Conservation (phyloP, 2,329 filamentous ascomycete genomes). For the Teratosphaeria pseudoeucalypti region DNA sequence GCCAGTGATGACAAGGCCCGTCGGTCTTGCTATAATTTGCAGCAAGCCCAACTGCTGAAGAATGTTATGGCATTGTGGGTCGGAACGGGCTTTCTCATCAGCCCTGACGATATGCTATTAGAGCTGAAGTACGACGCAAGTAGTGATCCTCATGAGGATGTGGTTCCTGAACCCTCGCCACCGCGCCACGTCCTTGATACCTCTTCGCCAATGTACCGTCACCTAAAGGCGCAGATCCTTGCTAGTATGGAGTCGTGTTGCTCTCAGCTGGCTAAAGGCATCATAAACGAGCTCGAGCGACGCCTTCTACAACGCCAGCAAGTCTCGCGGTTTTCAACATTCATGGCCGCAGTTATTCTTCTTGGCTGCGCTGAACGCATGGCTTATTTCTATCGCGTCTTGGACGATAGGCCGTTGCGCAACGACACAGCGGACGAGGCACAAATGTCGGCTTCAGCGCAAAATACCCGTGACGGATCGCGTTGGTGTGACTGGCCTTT, state of each 20-base stretch:
- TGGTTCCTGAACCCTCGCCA: conserved; percentile 10
- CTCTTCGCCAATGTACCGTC: conserved; percentile 24
- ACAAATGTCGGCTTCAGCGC: background rate
- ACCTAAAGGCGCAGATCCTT: conserved; percentile 45
- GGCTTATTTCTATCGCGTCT: conserved; percentile 42
- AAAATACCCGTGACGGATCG: background rate
- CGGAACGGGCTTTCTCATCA: conserved; percentile 44
- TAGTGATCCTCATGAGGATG: conserved; percentile 18
- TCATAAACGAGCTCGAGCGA: conserved; percentile 51
- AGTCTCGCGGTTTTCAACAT: conserved; percentile 48
- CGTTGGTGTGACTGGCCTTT: conserved; percentile 38
- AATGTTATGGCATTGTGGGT: conserved; percentile 48
- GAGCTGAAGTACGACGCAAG: conserved; percentile 37
- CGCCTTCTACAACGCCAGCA: conserved; percentile 49
- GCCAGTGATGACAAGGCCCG: background rate
- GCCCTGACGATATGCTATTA: conserved; percentile 31
- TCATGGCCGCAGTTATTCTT: conserved; percentile 48
- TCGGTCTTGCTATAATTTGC: conserved; percentile 14
- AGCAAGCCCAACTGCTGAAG: conserved; percentile 37
- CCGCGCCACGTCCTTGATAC: conserved; percentile 2
- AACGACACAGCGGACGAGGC: background rate
- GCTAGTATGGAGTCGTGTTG: conserved; percentile 47
- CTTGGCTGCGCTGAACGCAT: conserved; percentile 51
- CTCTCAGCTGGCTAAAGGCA: conserved; percentile 40
- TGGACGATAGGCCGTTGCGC: conserved; percentile 5